Conservation (phyloP, 805 yeast genomes). For the Kluyveromyces dobzhanskii region DNA sequence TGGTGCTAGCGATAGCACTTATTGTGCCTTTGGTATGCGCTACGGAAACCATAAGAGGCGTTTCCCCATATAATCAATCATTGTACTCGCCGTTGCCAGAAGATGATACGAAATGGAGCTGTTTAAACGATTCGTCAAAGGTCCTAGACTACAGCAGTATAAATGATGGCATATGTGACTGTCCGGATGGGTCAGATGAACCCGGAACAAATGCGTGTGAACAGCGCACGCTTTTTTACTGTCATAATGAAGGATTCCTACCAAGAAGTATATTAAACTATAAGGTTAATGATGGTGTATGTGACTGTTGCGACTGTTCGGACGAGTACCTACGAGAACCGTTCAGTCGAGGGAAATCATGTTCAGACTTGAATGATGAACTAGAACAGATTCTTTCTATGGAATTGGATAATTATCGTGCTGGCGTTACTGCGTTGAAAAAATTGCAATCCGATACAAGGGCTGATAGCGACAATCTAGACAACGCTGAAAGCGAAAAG, state of each 20-base stretch:
- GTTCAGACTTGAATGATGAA: constrained; percentile 18
- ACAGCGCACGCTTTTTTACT: constrained; percentile 43
- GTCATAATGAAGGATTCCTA: constrained; percentile 65
- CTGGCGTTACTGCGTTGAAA: constrained; percentile 37
- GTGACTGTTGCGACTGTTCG: constrained; percentile 97
- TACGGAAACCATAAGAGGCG: constrained; percentile 9
- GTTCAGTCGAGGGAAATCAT: constrained; percentile 6
- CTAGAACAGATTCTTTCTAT: constrained; percentile 19
- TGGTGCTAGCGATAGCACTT: neutral
- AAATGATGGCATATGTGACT: constrained; percentile 89
- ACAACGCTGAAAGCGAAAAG: neutral
- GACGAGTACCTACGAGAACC: constrained; percentile 50
- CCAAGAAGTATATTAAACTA: constrained; percentile 55
- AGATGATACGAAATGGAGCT: constrained; percentile 53
- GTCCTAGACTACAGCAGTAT: constrained; percentile 50
- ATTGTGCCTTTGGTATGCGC: neutral
- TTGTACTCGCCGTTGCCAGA: constrained; percentile 30
- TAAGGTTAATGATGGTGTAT: constrained; percentile 79
- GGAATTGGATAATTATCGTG: constrained; percentile 52
- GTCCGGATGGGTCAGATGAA: constrained; percentile 97
- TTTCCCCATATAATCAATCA: constrained; percentile 14
- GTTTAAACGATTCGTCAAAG: constrained; percentile 62
- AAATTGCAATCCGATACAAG: constrained; percentile 9
- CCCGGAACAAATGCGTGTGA: constrained; percentile 89
- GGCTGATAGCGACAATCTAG: constrained; percentile 8